Percentiles rank a stretch among this genome's conserved stretches.
These are phyloP conservation scores for Rhodotorula sp. DNA, from an alignment of 1,284 basidiomycete genomes.

Conservation along the genomic window DNA sequence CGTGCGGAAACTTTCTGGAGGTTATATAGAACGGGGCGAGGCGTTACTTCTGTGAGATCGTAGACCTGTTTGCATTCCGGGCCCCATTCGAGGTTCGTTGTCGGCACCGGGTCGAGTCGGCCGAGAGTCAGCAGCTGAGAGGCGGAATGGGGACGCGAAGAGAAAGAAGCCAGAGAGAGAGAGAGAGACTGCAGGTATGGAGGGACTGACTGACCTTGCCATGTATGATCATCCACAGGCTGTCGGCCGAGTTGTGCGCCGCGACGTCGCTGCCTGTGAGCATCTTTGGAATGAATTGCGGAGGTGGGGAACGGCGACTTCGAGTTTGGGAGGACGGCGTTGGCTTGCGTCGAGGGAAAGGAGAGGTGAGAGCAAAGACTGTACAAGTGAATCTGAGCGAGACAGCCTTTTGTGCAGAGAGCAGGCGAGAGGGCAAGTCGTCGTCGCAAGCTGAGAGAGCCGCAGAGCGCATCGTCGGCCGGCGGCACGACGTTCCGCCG, in stretches of 20 bases:
- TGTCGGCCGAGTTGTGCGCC: slow-evolving; percentile 83
- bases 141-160: not conserved
- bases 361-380: not conserved
- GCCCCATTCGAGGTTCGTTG: not conserved
- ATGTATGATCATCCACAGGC: slow-evolving; percentile 69
- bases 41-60: slow-evolving; percentile 18
- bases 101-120: not conserved
- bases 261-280: slow-evolving; percentile 75
- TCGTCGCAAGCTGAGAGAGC: too few relatives aligned
- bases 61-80: slow-evolving; percentile 9
- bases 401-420: too few relatives aligned
- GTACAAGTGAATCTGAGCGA: too few relatives aligned
- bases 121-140: not conserved
- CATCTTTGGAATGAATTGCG: not conserved
- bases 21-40: not conserved
- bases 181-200: not conserved
- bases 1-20: not conserved
- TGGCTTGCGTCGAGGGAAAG: too few relatives aligned
- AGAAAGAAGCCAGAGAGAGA: not conserved
- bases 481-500: too few relatives aligned
- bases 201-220: slow-evolving; percentile 63
- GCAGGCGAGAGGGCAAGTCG: too few relatives aligned
- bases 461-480: too few relatives aligned
- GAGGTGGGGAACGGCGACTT: not conserved
- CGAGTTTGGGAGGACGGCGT: too few relatives aligned